phyloP scores from a whole-genome alignment of 1,284 basidiomycete genomes.

The Ceratobasidium papillatum region DNA sequence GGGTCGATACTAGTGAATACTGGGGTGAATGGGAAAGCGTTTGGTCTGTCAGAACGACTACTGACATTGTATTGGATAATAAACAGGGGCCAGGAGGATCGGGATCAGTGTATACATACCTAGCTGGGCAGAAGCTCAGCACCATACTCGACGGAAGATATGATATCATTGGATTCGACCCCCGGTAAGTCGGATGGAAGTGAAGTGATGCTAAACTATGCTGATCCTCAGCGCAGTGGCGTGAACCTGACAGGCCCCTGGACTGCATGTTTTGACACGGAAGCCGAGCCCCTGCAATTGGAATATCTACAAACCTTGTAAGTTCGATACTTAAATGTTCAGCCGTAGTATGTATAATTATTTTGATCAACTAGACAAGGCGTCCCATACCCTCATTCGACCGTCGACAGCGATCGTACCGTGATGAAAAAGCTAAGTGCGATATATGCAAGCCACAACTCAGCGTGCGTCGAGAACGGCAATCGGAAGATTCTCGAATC shows the following conservation, averaged over 20 bases:
- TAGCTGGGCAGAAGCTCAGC: conserved; percentile 22
- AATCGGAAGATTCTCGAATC: conserved; percentile 43
- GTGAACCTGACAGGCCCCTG: conserved; percentile 28
- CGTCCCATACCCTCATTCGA: conserved; percentile 18
- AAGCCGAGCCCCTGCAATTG: background rate
- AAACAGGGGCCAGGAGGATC: conserved; percentile 45
- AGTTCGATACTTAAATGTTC: background rate
- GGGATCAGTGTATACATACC: conserved; percentile 30
- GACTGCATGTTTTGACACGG: conserved; percentile 26
- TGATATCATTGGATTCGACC: conserved; percentile 39
- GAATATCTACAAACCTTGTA: background rate
- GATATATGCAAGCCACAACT: background rate
- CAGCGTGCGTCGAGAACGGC: conserved; percentile 43
- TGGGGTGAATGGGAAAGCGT: background rate
- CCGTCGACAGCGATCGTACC: background rate
- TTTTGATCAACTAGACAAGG: background rate
- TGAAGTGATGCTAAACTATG: background rate
- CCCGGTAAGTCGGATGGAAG: conserved; percentile 37
- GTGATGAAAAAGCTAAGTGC: background rate
- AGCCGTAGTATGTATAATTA: background rate
- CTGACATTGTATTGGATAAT: background rate
- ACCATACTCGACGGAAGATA: conserved; percentile 45
- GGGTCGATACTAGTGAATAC: conserved; percentile 14
- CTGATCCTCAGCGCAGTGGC: background rate
- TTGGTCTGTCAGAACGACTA: background rate